These are phyloP conservation scores for Lobosporangium transversale DNA, from an alignment of 192 early-diverging fungal genomes.

Conservation along the genomic window DNA sequence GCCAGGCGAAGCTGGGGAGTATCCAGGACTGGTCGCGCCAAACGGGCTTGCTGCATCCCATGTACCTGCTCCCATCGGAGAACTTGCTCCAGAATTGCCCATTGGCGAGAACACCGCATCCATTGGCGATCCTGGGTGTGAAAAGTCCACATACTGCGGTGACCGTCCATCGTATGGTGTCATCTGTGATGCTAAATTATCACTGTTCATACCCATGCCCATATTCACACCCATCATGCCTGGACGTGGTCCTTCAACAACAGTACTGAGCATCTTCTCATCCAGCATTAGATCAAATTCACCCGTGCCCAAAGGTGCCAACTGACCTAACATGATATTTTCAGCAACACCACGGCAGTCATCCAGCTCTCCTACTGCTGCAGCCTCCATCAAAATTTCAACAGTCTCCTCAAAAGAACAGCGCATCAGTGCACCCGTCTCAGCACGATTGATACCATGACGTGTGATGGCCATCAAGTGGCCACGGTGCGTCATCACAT, in stretches of 20 bases:
- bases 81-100: constrained; percentile 77
- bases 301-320: constrained; percentile 96
- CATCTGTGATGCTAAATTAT: constrained; percentile 73
- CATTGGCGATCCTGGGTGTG: constrained; percentile 74
- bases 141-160: constrained; percentile 67
- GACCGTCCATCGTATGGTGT: constrained; percentile 84
- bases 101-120: constrained; percentile 88
- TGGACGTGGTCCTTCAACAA: constrained; percentile 64
- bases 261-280: constrained; percentile 87
- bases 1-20: constrained; percentile 56
- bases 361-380: constrained; percentile 90
- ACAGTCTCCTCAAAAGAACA: constrained; percentile 99
- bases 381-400: constrained; percentile 96
- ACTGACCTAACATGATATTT: constrained; percentile 97
- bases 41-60: constrained; percentile 49
- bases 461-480: constrained; percentile 96
- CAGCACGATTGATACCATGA: constrained; percentile 97
- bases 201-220: constrained; percentile 66
- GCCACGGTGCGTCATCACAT: constrained; percentile 96
- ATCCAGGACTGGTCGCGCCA: constrained; percentile 54
- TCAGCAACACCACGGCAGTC: constrained; percentile 97
- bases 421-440: constrained; percentile 93
- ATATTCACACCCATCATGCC: constrained; percentile 59
- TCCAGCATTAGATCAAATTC: constrained; percentile 94
- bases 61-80: constrained; percentile 57